phyloP scores from a whole-genome alignment of 1,139 yeast species.

The Suhomyces anneliseae region DNA sequence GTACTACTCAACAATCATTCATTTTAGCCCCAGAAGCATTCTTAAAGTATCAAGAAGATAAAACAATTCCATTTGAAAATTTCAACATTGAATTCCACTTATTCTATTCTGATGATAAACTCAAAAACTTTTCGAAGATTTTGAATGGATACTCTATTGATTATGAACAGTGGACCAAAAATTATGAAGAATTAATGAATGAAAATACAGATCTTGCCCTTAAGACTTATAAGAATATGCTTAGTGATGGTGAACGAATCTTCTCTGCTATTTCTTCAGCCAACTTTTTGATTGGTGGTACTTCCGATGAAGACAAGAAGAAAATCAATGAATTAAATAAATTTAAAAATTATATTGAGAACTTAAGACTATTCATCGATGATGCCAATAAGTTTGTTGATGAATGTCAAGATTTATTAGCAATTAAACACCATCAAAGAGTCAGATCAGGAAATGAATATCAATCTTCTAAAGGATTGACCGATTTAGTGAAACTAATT shows the following conservation, averaged over 20 bases:
- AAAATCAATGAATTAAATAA: slow-evolving; percentile 15
- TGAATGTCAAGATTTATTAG: slow-evolving; percentile 53
- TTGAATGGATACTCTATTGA: slow-evolving; percentile 43
- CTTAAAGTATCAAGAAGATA: slow-evolving; percentile 24
- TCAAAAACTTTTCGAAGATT: slow-evolving; percentile 35
- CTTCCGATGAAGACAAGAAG: slow-evolving; percentile 14
- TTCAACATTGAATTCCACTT: slow-evolving; percentile 45
- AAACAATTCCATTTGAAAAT: slow-evolving; percentile 17
- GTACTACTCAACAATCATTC: slow-evolving; percentile 27
- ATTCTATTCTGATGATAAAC: slow-evolving; percentile 52
- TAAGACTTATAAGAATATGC: slow-evolving; percentile 43
- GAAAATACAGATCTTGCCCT: slow-evolving; percentile 49
- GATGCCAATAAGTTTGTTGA: slow-evolving; percentile 54
- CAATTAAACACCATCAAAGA: slow-evolving; percentile 53
- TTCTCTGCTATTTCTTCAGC: slow-evolving; percentile 34
- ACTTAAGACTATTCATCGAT: slow-evolving; percentile 44
- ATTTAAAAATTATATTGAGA: slow-evolving; percentile 25
- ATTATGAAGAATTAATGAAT: slow-evolving; percentile 42
- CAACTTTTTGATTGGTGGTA: slow-evolving; percentile 10
- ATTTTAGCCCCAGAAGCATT: slow-evolving; percentile 48
- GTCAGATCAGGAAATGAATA: slow-evolving; percentile 30
- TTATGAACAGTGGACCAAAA: slow-evolving; percentile 52
- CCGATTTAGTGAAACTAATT: slow-evolving; percentile 35
- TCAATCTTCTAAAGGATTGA: slow-evolving; percentile 19
- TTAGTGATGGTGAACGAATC: slow-evolving; percentile 58